Base-by-base conservation (phyloP, 2,329 filamentous ascomycete genomes). In the Nannizzia gypsea region DNA sequence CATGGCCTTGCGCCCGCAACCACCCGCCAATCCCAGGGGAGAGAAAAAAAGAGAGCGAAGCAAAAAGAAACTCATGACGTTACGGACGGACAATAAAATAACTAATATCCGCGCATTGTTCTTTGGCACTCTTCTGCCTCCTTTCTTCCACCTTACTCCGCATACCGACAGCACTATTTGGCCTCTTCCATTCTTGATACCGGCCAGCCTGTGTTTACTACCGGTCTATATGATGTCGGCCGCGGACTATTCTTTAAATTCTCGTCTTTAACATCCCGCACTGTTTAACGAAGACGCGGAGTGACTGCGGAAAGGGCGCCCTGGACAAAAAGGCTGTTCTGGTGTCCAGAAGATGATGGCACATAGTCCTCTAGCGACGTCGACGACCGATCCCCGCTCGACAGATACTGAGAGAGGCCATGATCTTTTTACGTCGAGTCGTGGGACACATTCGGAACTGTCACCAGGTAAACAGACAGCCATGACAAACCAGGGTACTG, bases 11-110 rank as follows among this genome's bases (percentile, higher is more conserved):
- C 50, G 15, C 52, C 52, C 52, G 28, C 26, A 28, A 55, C 13
- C 52, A 55, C 26, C 54, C 54, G 34, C 34, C 54, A 42, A 38
- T 42, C 38, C 38, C 9, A 42, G 13, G 28, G 22, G 28, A 34
- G 52, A 34, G n/a, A 20, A 34, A 31, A 36, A 11, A 15, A 34
- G 17, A 55, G 4, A 17, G 38, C 34, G 34, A 42, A 31, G 20
- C n/a, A 22, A 56, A 42, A 56, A 56, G 38, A 56, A 56, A 56
- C 22, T 56, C 54, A 56, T 56, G 54, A 56, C 54, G 54, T 56
- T 42, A n/a, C 26, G 8, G 6, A 24, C 20, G 13, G 20, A 28
- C 44, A 50, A 24, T 34, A 34, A 17, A 54, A n/a, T 36, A 36
- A 36, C 31, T 11, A n/a, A n/a, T 50, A 31, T 28, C 50, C 50